Evolutionary conservation across 176 grass and related monocot species (phyloP).

Genomic region (Carex littledalei): DNA sequence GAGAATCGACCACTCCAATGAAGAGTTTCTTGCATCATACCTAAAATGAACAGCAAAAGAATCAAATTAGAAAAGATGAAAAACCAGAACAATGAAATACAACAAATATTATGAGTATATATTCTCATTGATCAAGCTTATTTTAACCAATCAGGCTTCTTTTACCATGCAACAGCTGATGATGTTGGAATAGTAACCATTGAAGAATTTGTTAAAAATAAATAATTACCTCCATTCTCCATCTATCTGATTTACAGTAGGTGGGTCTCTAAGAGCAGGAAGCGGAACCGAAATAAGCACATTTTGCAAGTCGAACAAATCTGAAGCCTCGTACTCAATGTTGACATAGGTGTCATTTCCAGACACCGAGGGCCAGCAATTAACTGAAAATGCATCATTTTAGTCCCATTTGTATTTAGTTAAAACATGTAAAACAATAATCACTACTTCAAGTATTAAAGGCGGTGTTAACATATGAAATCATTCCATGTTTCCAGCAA

Average conservation of each 20-base stretch:
- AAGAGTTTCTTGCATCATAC: constrained; percentile 71
- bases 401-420: background rate
- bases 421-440: constrained; percentile 7
- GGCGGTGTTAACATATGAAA: background rate
- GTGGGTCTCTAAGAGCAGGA: constrained; percentile 59
- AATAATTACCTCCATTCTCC: constrained; percentile 77
- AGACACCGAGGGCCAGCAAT: constrained; percentile 70
- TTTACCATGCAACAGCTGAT: constrained; percentile 8
- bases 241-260: constrained; percentile 72
- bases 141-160: background rate
- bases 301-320: constrained; percentile 82
- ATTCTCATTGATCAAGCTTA: background rate
- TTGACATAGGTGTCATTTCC: constrained; percentile 60
- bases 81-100: background rate
- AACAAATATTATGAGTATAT: background rate
- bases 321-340: constrained; percentile 83
- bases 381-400: constrained; percentile 49
- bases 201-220: background rate
- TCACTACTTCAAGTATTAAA: background rate
- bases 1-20: constrained; percentile 78
- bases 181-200: background rate
- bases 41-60: constrained; percentile 28
- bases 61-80: constrained; percentile 4
- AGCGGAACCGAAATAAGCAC: constrained; percentile 78
- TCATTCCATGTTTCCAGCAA: background rate